Evolutionary conservation across 108 stramenopile species (phyloP).

Genomic region (Discostella stelligeroides): DNA sequence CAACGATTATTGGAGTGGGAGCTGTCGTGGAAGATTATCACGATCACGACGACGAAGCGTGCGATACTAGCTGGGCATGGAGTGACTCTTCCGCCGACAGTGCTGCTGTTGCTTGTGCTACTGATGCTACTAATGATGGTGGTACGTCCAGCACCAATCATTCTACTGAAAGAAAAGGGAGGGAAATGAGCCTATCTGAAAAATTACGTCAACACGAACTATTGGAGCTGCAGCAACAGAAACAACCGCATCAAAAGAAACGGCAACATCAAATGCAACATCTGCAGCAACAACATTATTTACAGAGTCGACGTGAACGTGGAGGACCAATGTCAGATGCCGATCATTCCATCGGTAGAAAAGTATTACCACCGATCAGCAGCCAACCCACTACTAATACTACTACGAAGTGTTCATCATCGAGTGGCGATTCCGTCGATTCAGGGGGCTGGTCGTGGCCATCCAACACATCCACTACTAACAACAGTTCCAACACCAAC

Average conservation of each 20-base stretch:
- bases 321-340: conserved; percentile 3
- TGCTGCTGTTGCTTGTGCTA: no score
- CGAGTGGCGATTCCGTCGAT: not conserved
- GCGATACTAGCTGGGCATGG: no score
- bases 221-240: conserved; percentile 1
- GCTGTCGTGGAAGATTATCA: not conserved
- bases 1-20: not conserved
- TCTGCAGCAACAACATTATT: no score
- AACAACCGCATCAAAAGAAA: conserved; percentile 2
- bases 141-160: no score
- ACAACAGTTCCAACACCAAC: no score
- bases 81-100: no score
- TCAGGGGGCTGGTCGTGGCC: not conserved
- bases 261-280: not conserved
- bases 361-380: not conserved
- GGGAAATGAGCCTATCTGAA: conserved; percentile 12
- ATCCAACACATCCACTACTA: not conserved
- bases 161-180: no score
- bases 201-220: conserved; percentile 3
- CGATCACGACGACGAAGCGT: no score
- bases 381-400: not conserved
- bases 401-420: not conserved
- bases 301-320: not conserved
- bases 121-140: no score
- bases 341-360: conserved; percentile 1